Conservation (phyloP, 345 rosid species). For the Lepidium didymum region DNA sequence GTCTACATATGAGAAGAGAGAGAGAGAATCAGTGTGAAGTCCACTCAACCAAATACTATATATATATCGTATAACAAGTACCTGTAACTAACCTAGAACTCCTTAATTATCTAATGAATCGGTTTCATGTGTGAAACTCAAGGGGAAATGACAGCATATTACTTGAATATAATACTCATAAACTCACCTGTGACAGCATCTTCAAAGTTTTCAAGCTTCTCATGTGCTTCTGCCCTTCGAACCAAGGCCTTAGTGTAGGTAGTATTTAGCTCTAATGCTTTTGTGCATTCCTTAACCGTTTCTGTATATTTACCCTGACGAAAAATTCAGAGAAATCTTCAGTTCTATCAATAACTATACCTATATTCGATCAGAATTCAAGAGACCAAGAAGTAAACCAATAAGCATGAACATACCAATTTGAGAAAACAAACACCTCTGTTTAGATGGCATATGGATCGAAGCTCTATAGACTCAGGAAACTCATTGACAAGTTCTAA, state of each 20-base stretch:
- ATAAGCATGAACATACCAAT: constrained; percentile 39
- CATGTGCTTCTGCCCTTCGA: constrained; percentile 85
- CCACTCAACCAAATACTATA: neutral
- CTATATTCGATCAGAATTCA: neutral
- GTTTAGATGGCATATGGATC: constrained; percentile 76
- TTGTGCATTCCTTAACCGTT: constrained; percentile 76
- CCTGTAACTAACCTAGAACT: neutral
- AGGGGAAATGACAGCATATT: neutral
- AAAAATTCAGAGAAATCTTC: neutral
- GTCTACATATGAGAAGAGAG: constrained; percentile 39
- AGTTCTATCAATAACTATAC: neutral
- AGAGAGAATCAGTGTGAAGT: neutral
- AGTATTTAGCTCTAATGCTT: constrained; percentile 75
- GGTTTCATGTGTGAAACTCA: neutral
- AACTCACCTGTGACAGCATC: constrained; percentile 75
- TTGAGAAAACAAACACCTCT: constrained; percentile 71
- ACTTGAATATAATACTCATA: neutral
- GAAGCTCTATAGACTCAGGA: constrained; percentile 42
- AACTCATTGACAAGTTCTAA: constrained; percentile 40
- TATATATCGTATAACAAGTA: neutral
- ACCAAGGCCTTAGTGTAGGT: constrained; percentile 61
- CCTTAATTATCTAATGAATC: neutral
- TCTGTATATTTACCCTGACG: constrained; percentile 68
- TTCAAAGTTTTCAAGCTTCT: constrained; percentile 83
- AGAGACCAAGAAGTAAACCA: neutral